Percentiles rank a stretch among this genome's conserved stretches.
These are phyloP conservation scores for Saccharomyces pastorianus DNA, from an alignment of 1,139 yeast species.

Conservation along the genomic window DNA sequence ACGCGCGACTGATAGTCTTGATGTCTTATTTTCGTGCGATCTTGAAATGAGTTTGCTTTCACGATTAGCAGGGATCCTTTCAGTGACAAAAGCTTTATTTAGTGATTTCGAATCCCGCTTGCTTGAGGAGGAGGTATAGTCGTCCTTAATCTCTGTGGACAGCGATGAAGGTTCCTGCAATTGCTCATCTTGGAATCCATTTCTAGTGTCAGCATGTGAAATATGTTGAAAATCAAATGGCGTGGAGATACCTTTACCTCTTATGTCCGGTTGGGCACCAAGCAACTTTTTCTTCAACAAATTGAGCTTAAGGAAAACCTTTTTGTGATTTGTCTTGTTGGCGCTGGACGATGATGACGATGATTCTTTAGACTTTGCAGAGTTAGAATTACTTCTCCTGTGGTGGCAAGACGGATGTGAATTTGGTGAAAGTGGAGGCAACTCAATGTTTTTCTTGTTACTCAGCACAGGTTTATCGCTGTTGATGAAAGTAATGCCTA, in stretches of 20 bases:
- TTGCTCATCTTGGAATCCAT: neutral
- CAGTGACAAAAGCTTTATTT: slow-evolving; percentile 26
- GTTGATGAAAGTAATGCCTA: slow-evolving; percentile 27
- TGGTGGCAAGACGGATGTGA: slow-evolving; percentile 16
- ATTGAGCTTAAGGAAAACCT: neutral
- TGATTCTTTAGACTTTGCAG: slow-evolving; percentile 1
- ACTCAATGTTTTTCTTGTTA: slow-evolving; percentile 28
- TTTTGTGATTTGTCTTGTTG: slow-evolving; percentile 8
- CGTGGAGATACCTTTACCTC: slow-evolving; percentile 15
- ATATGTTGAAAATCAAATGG: slow-evolving; percentile 30
- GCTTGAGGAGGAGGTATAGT: neutral
- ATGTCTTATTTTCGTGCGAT: slow-evolving; percentile 6
- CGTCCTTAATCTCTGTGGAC: neutral
- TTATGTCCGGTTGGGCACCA: slow-evolving; percentile 6
- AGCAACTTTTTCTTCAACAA: neutral
- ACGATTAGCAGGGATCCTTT: slow-evolving; percentile 10
- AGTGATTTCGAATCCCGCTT: slow-evolving; percentile 4
- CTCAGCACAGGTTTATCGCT: slow-evolving; percentile 28
- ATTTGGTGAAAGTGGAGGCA: slow-evolving; percentile 25
- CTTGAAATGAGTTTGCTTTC: neutral
- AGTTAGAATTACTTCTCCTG: slow-evolving; percentile 1
- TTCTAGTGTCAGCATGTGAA: slow-evolving; percentile 24
- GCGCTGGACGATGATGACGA: slow-evolving; percentile 2
- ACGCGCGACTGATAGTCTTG: slow-evolving; percentile 13
- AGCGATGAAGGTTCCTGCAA: neutral